Evolutionary conservation across 768 basidiomycete genomes (phyloP).

Genomic region (Boletus sensibilis): DNA sequence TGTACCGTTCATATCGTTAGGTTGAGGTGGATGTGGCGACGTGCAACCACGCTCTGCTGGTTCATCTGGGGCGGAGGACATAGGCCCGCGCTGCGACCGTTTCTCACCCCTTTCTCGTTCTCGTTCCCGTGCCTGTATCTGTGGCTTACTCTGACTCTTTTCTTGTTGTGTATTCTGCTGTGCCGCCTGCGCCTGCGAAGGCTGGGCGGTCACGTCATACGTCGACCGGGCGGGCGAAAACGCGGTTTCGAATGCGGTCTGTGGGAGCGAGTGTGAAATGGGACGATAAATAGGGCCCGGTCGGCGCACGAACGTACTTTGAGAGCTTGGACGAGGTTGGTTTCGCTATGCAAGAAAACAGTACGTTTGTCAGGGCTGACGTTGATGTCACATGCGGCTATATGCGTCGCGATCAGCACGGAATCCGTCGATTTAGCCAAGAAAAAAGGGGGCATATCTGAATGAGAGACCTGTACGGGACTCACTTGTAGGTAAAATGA

Average conservation of each 20-base stretch:
- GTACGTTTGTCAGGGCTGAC: slow-evolving; percentile 97
- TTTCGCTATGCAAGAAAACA: slow-evolving; percentile 86
- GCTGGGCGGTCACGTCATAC: slow-evolving; percentile 48
- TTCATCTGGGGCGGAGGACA: neutral
- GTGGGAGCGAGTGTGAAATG: neutral
- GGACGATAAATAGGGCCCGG: neutral
- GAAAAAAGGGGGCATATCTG: neutral
- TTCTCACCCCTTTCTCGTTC: slow-evolving; percentile 2
- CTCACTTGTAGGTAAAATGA: slow-evolving; percentile 77
- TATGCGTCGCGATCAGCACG: neutral
- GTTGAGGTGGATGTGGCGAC: neutral
- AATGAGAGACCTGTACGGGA: neutral
- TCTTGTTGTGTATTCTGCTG: slow-evolving; percentile 1
- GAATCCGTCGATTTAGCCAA: neutral
- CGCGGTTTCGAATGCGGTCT: slow-evolving; percentile 65
- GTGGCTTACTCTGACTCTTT: neutral
- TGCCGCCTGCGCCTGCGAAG: slow-evolving; percentile 18
- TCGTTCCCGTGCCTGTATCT: neutral
- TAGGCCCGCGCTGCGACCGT: neutral
- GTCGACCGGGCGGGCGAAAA: slow-evolving; percentile 76
- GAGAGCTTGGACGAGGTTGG: slow-evolving; percentile 70
- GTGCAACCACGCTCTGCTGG: neutral
- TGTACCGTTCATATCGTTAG: neutral
- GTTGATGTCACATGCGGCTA: slow-evolving; percentile 87
- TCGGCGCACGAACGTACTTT: slow-evolving; percentile 48